Percentiles rank a stretch among this genome's conserved stretches.
phyloP scores from a whole-genome alignment of 805 yeast species.

The Suhomyces tanzawaensis region DNA sequence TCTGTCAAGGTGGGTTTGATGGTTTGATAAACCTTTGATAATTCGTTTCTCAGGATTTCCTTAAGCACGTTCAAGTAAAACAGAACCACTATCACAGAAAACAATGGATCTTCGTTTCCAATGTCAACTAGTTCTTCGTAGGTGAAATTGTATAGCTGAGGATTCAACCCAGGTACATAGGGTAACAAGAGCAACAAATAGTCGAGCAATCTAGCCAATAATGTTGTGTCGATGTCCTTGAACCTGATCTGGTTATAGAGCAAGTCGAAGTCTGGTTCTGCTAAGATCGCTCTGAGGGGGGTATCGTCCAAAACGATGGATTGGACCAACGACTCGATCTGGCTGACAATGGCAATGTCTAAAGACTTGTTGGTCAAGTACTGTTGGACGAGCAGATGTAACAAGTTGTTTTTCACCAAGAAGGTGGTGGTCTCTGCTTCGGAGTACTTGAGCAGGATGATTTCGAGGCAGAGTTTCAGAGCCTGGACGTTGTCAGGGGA shows the following conservation, averaged over 20 bases:
- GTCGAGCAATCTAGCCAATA: conserved; percentile 20
- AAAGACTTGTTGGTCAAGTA: conserved; percentile 6
- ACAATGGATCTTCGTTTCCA: conserved; percentile 24
- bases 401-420: not conserved
- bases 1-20: conserved; percentile 8
- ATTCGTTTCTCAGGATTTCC: not conserved
- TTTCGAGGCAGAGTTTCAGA: conserved; percentile 2
- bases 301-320: not conserved
- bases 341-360: conserved; percentile 8
- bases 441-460: conserved; percentile 3
- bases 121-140: conserved; percentile 12
- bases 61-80: conserved; percentile 24
- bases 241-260: conserved; percentile 10
- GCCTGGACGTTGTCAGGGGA: not conserved
- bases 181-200: conserved; percentile 15
- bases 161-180: conserved; percentile 4
- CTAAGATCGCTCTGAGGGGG: not conserved
- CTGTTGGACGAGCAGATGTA: conserved; percentile 2
- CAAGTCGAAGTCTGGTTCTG: conserved; percentile 3
- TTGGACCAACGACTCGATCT: conserved; percentile 7
- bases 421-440: conserved; percentile 5
- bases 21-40: conserved; percentile 3
- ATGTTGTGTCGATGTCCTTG: conserved; percentile 12
- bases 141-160: conserved; percentile 10
- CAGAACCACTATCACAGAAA: conserved; percentile 21